Conservation (phyloP, 164 flowering plant genomes). For the Magnolia kwangsiensis region DNA sequence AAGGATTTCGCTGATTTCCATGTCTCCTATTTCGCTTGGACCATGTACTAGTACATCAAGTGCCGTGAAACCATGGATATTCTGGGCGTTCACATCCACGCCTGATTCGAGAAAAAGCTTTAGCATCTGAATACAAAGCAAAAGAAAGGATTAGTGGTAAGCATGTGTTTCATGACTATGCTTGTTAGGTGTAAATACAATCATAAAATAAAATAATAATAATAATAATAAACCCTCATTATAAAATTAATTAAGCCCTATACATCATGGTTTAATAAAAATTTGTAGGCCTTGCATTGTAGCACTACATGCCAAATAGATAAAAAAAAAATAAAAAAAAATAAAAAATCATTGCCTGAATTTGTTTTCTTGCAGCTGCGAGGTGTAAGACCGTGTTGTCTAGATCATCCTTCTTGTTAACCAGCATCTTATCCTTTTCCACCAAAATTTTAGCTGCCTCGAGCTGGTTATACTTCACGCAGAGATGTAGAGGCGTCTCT, state of each 20-base stretch:
- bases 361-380: not conserved
- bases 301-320: not conserved
- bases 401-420: not conserved
- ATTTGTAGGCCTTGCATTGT: not conserved
- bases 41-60: not conserved
- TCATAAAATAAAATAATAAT: too few relatives aligned
- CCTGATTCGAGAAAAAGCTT: not conserved
- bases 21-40: not conserved
- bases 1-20: not conserved
- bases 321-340: too few relatives aligned
- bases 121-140: not conserved
- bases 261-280: too few relatives aligned
- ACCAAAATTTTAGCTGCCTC: not conserved
- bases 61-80: not conserved
- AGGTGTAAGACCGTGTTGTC: slow-evolving; percentile 2
- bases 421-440: not conserved
- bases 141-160: too few relatives aligned
- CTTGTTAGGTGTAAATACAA: too few relatives aligned
- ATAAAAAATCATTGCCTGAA: not conserved
- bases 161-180: too few relatives aligned
- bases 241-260: not conserved
- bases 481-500: not conserved
- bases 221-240: not conserved
- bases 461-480: not conserved
- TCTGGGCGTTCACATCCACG: not conserved